Percentiles rank a stretch among this genome's conserved stretches.
These are phyloP conservation scores for Apiotrichum brassicae DNA, from an alignment of 1,284 basidiomycete genomes.

Conservation along the genomic window DNA sequence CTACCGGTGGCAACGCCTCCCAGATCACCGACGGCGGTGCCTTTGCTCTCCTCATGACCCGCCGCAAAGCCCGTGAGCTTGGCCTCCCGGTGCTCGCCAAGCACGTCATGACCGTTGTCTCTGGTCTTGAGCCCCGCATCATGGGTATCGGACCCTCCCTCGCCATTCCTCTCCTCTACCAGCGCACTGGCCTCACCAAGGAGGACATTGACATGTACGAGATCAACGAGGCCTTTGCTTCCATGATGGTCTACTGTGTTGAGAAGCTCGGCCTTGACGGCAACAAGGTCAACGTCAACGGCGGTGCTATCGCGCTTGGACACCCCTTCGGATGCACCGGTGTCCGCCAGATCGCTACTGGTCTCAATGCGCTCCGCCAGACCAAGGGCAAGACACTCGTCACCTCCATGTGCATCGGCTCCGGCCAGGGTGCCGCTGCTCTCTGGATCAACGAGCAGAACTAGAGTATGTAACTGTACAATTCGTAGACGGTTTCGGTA, in stretches of 20 bases:
- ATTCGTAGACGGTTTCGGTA: too few species aligned
- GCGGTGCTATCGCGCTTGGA: conserved; percentile 63
- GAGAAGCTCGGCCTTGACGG: conserved; percentile 62
- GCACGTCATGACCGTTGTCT: conserved; percentile 64
- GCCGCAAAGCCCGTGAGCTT: conserved; percentile 73
- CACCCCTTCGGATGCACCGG: conserved; percentile 58
- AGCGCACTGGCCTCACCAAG: conserved; percentile 59
- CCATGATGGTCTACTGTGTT: conserved; percentile 69
- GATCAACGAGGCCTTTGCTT: conserved; percentile 77
- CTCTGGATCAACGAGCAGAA: conserved; percentile 3
- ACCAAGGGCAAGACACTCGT: conserved; percentile 72
- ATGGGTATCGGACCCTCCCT: conserved; percentile 81
- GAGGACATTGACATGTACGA: conserved; percentile 82
- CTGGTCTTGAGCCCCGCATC: conserved; percentile 70
- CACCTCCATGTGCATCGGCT: conserved; percentile 45
- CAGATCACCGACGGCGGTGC: conserved; percentile 91
- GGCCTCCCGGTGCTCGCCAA: conserved; percentile 83
- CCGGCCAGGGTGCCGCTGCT: neutral
- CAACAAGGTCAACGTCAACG: conserved; percentile 76
- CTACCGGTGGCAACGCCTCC: conserved; percentile 58
- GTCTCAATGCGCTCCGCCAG: conserved; percentile 66
- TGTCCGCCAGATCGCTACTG: conserved; percentile 75
- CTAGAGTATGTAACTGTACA: too few species aligned
- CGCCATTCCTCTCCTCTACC: conserved; percentile 67
- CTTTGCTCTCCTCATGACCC: conserved; percentile 74